These are phyloP conservation scores for Endocladia muricata DNA, from an alignment of 31 red algal genomes.

Conservation along the genomic window DNA sequence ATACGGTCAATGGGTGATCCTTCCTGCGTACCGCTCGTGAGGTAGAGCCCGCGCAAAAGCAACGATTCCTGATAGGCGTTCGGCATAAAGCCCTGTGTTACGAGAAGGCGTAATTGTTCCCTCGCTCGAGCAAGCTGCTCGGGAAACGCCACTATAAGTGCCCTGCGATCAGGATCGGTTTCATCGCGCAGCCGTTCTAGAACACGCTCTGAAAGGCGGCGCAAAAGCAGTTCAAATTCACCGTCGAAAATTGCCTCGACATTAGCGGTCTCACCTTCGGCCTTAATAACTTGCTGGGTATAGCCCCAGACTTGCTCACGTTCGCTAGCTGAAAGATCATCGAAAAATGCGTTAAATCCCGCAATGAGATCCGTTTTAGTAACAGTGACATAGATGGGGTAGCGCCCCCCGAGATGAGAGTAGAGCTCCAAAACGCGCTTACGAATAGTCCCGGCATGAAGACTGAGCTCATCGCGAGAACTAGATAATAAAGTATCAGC, in stretches of 20 bases:
- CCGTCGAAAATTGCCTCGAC: not conserved
- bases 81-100: too few species aligned
- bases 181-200: not conserved
- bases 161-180: not conserved
- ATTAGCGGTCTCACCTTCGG: not conserved
- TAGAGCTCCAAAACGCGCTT: not conserved
- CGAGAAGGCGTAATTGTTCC: too few species aligned
- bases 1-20: not conserved
- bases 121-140: too few species aligned
- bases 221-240: not conserved
- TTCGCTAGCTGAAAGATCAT: not conserved
- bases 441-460: too few species aligned
- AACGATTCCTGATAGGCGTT: too few species aligned
- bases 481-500: too few species aligned
- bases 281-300: too few species aligned
- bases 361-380: not conserved
- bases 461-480: too few species aligned
- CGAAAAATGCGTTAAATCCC: not conserved
- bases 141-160: not conserved
- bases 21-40: too few species aligned
- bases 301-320: not conserved
- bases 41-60: too few species aligned
- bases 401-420: too few species aligned
- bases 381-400: not conserved
- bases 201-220: not conserved